Conservation (phyloP, 2,329 filamentous ascomycete species). For the Plectosphaerella sp. region DNA sequence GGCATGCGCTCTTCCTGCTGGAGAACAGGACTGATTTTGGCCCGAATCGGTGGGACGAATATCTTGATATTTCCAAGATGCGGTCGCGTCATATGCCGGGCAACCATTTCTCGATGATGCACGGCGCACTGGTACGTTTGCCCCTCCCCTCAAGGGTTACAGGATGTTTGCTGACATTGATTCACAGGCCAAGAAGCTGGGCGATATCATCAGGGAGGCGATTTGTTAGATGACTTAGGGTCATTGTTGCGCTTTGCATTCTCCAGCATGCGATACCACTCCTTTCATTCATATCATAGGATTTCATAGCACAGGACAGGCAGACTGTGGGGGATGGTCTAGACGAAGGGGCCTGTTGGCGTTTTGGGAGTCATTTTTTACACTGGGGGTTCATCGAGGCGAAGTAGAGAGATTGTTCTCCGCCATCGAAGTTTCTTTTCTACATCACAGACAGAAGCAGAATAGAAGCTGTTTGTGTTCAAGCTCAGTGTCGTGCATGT, state of each 20-base stretch:
- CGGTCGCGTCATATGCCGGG: conserved; percentile 63
- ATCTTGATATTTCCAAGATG: conserved; percentile 57
- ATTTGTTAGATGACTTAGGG: conserved; percentile 12
- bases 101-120: conserved; percentile 76
- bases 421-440: too few species aligned
- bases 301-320: too few species aligned
- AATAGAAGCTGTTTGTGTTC: too few species aligned
- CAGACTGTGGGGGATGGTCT: too few species aligned
- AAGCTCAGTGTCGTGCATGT: too few species aligned
- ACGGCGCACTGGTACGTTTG: conserved; percentile 41
- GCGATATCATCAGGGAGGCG: conserved; percentile 28
- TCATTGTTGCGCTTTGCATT: not conserved
- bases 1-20: conserved; percentile 64
- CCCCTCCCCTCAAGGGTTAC: not conserved
- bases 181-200: conserved; percentile 28
- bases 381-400: too few species aligned
- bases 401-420: too few species aligned
- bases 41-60: conserved; percentile 66
- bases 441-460: too few species aligned
- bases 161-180: conserved; percentile 10
- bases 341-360: too few species aligned
- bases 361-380: too few species aligned
- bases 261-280: too few species aligned
- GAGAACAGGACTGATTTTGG: conserved; percentile 70
- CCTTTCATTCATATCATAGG: too few species aligned